These are phyloP conservation scores for Lactarius psammicola DNA, from an alignment of 768 basidiomycete species.

Conservation along the genomic window DNA sequence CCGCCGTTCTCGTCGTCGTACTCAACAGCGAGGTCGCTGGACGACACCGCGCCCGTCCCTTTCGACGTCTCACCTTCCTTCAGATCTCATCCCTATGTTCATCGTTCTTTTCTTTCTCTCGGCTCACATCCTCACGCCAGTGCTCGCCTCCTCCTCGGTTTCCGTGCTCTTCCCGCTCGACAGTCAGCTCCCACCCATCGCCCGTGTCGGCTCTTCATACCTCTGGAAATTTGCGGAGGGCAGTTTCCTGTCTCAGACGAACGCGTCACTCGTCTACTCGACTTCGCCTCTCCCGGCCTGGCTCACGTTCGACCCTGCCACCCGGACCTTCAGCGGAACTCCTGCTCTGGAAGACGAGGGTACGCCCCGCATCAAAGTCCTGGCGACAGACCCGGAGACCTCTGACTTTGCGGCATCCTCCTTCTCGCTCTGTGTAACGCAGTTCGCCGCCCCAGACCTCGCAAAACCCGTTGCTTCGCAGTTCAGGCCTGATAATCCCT, in stretches of 20 bases:
- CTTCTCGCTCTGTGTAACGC: constrained; percentile 58
- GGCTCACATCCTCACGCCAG: constrained; percentile 46
- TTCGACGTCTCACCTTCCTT: constrained; percentile 26
- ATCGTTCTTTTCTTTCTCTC: constrained; percentile 56
- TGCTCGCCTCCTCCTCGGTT: constrained; percentile 36
- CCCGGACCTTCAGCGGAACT: constrained; percentile 64
- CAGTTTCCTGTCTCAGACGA: constrained; percentile 60
- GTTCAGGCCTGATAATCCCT: constrained; percentile 57
- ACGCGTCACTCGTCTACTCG: constrained; percentile 48
- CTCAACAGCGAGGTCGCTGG: constrained; percentile 32
- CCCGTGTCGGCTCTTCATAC: constrained; percentile 61
- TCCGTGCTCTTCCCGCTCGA: constrained; percentile 59
- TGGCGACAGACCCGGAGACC: constrained; percentile 54
- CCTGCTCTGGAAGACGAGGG: constrained; percentile 66
- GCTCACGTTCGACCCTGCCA: constrained; percentile 67
- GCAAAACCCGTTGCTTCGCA: constrained; percentile 54
- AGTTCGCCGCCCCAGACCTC: constrained; percentile 52
- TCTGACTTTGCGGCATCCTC: constrained; percentile 46
- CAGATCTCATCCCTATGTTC: constrained; percentile 54
- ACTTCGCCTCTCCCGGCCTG: constrained; percentile 65
- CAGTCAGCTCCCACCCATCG: constrained; percentile 75
- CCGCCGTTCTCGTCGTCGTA: constrained; percentile 26
- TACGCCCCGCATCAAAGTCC: constrained; percentile 56
- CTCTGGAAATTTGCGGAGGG: constrained; percentile 63
- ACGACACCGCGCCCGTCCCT: constrained; percentile 31